Evolutionary conservation across 495 filamentous ascomycete species (phyloP).

Genomic region (Diplogelasinospora grovesii): DNA sequence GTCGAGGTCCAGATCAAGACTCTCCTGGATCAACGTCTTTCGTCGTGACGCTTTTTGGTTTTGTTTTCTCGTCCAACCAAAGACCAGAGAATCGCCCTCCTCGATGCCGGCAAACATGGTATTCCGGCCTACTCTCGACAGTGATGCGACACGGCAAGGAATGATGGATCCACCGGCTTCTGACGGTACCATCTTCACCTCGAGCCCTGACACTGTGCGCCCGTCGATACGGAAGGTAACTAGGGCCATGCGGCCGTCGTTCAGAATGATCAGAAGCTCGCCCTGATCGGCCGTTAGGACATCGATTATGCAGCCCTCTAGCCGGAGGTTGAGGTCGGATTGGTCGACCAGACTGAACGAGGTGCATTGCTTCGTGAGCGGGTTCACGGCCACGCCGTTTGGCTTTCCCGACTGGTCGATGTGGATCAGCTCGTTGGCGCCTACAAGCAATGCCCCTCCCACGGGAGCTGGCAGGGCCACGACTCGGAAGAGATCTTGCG

Average conservation of each 20-base stretch:
- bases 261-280: conserved; percentile 78
- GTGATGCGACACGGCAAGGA: conserved; percentile 58
- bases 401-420: conserved; percentile 93
- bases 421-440: conserved; percentile 86
- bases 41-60: conserved; percentile 48
- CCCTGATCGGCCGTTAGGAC: conserved; percentile 65
- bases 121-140: conserved; percentile 59
- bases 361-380: conserved; percentile 72
- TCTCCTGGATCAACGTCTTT: conserved; percentile 34
- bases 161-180: conserved; percentile 57
- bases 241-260: conserved; percentile 66
- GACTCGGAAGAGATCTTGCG: conserved; percentile 83
- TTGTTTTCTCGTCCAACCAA: conserved; percentile 66
- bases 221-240: conserved; percentile 84
- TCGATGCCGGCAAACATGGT: conserved; percentile 81
- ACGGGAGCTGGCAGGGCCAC: conserved; percentile 78
- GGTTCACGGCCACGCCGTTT: conserved; percentile 90
- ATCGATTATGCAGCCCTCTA: conserved; percentile 79
- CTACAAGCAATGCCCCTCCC: conserved; percentile 81
- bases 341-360: conserved; percentile 79
- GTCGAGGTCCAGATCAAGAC: conserved; percentile 50
- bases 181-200: conserved; percentile 52
- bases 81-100: conserved; percentile 70
- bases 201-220: conserved; percentile 82
- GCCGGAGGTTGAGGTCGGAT: conserved; percentile 66